Evolutionary conservation across 2,329 filamentous ascomycete genomes (phyloP), one percentile per base, ranked within the genome.

Genomic region (Chaetomiaceae sp.): DNA sequence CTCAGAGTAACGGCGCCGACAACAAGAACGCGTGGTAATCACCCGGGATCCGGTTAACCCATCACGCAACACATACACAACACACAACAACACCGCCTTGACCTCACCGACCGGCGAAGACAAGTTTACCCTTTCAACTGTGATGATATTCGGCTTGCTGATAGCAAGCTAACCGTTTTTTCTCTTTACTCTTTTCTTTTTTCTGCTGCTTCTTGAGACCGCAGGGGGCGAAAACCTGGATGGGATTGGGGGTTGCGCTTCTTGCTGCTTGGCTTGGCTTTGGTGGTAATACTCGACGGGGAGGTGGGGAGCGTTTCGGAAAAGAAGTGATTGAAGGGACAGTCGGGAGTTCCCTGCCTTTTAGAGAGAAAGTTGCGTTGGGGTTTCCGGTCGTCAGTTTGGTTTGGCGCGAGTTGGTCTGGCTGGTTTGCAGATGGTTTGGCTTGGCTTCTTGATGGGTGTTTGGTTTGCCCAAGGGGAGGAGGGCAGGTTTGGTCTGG

Each of bases 131-230:
- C 9, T 38, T 52, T 52, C 38, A 23, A n/a, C 22, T 48, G 37
- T 53, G 34, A 43, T 42, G 50, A 49, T 54, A 44, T 53, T 38
- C 45, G 31, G 22, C 38, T 23, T 6, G 36, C 33, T 15, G 11
- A 5, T 20, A 14, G 15, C 23, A 19, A 20, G 31, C 20, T 36
- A 17, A 31, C 25, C 14, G 7, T 39, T 44, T 40, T 34, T 27
- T 46, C 11, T 51, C 50, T 46, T 34, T 39, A 44, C 17, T 44
- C 39, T 47, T 23, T 47, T 25, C 17, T 19, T 25, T n/a, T n/a
- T n/a, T n/a, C n/a, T n/a, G n/a, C n/a, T n/a, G n/a, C n/a, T n/a
- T n/a, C n/a, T n/a, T n/a, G n/a, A n/a, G n/a, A n/a, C 14, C 14
- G 11, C 34, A 29, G 20, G 12, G 37, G 45, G 31, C 31, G 44